Evolutionary conservation across 2,329 filamentous ascomycete species (phyloP).

Genomic region (Paramyrothecium roridum): DNA sequence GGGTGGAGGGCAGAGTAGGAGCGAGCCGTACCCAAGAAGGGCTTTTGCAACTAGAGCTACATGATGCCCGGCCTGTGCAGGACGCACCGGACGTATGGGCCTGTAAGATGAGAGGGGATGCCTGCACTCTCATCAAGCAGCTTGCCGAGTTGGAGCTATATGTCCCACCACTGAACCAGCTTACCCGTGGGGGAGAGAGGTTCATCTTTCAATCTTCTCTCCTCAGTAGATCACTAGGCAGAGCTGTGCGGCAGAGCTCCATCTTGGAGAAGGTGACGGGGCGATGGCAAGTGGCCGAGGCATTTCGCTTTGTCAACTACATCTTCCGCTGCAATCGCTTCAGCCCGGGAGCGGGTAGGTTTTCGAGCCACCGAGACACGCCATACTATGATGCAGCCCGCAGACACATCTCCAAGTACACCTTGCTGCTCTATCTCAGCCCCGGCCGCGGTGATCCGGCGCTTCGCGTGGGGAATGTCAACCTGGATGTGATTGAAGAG

Average conservation of each 20-base stretch:
- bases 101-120: neutral
- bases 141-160: neutral
- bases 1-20: neutral
- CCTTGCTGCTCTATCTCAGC: neutral
- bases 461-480: neutral
- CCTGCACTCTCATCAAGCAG: neutral
- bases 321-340: slow-evolving; percentile 2
- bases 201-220: slow-evolving; percentile 1
- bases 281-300: neutral
- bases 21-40: neutral
- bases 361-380: neutral
- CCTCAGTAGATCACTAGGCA: neutral
- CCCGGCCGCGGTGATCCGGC: neutral
- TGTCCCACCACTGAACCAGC: neutral
- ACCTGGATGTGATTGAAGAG: neutral
- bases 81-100: neutral
- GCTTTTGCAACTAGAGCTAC: neutral
- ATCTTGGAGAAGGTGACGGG: neutral
- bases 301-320: neutral
- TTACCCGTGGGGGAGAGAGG: neutral
- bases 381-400: slow-evolving; percentile 2
- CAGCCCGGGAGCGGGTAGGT: neutral
- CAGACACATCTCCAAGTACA: slow-evolving; percentile 1
- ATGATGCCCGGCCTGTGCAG: neutral
- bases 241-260: neutral